phyloP scores from a whole-genome alignment of 2,329 filamentous ascomycete genomes.

The Colletotrichum agaves region DNA sequence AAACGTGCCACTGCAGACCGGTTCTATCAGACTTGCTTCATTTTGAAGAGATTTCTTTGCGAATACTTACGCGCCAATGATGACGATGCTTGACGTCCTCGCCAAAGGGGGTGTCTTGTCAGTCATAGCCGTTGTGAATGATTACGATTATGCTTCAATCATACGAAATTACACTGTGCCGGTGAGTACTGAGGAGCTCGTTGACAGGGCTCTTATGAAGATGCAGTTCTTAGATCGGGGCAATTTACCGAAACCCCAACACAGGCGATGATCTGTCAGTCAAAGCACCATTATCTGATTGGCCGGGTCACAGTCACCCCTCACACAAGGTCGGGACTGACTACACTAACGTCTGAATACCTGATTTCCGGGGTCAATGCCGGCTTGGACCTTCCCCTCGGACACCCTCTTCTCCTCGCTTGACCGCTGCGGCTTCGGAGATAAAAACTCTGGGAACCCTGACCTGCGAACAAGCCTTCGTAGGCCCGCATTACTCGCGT shows the following conservation, averaged over 20 bases:
- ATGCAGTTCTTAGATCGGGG: neutral
- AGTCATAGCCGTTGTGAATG: conserved; percentile 3
- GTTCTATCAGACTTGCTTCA: too few relatives aligned
- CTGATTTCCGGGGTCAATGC: conserved; percentile 1
- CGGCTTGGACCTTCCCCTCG: conserved; percentile 35
- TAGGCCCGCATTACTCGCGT: conserved; percentile 20
- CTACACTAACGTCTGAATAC: conserved; percentile 5
- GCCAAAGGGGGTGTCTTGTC: neutral
- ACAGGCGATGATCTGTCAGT: neutral
- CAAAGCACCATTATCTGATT: neutral
- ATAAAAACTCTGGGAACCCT: conserved; percentile 19
- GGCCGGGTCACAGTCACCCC: neutral
- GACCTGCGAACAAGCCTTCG: conserved; percentile 7
- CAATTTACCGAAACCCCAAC: neutral
- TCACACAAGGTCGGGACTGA: conserved; percentile 10
- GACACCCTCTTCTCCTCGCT: neutral
- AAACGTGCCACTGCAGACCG: conserved; percentile 16
- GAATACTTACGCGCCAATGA: conserved; percentile 36
- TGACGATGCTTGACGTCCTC: conserved; percentile 30
- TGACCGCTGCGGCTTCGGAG: conserved; percentile 14
- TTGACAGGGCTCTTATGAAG: neutral
- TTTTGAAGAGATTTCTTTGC: too few relatives aligned
- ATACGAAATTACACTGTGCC: too few relatives aligned
- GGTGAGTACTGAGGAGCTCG: neutral
- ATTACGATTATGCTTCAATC: neutral